Evolutionary conservation across 305 asterid genomes (phyloP).

Genomic region (Fraxinus latifolia): DNA sequence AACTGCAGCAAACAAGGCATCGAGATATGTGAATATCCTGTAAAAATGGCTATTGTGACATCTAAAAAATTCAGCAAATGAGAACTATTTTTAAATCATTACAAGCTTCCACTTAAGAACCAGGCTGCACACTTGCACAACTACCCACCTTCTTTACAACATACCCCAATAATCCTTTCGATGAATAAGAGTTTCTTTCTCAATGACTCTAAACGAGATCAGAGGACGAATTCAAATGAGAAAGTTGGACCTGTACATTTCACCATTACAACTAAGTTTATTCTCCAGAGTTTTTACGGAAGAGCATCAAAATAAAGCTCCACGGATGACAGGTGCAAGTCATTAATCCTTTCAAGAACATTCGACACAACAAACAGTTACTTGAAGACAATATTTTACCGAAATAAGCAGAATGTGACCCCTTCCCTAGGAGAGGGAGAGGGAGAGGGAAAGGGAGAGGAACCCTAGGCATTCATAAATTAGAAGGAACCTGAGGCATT

Average conservation of each 20-base stretch:
- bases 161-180: neutral
- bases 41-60: neutral
- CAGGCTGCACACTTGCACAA: neutral
- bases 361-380: slow-evolving; percentile 22
- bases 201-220: neutral
- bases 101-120: neutral
- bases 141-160: neutral
- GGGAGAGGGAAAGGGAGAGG: neutral
- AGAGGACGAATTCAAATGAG: neutral
- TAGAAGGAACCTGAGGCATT: slow-evolving; percentile 30
- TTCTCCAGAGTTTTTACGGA: slow-evolving; percentile 22
- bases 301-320: slow-evolving; percentile 27
- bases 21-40: neutral
- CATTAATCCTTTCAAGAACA: slow-evolving; percentile 19
- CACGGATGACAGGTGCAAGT: slow-evolving; percentile 5
- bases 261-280: slow-evolving; percentile 11
- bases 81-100: neutral
- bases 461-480: slow-evolving; percentile 12
- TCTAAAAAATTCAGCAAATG: neutral
- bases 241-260: slow-evolving; percentile 23
- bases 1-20: neutral
- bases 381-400: slow-evolving; percentile 16
- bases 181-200: neutral
- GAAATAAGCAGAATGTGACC: slow-evolving; percentile 19
- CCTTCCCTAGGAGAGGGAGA: neutral